phyloP scores from a whole-genome alignment of 1,139 yeast species.

The Blastobotrys raffinosifermentans region DNA sequence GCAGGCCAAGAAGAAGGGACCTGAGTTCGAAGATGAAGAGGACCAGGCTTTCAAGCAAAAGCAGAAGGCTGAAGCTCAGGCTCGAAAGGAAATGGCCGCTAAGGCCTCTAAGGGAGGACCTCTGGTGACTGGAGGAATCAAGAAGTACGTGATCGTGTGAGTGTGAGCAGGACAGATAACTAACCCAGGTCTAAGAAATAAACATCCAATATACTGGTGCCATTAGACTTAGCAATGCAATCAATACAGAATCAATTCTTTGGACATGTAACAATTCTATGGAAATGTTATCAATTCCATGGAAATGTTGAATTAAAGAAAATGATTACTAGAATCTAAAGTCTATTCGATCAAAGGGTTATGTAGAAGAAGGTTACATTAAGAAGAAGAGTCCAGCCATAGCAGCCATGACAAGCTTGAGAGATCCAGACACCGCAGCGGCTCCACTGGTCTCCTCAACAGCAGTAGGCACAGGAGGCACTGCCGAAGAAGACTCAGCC shows the following conservation, averaged over 20 bases:
- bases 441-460: constrained; percentile 11
- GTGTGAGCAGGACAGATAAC: neutral
- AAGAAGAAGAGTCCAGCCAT: constrained; percentile 7
- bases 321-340: neutral
- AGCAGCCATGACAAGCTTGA: constrained; percentile 10
- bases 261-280: neutral
- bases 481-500: constrained; percentile 3
- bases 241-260: neutral
- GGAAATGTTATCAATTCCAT: no score
- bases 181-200: constrained; percentile 10
- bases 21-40: constrained; percentile 74
- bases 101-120: constrained; percentile 90
- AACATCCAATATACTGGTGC: no score
- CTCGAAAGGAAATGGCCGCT: constrained; percentile 83
- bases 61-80: constrained; percentile 92
- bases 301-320: neutral
- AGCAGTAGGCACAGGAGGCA: constrained; percentile 6
- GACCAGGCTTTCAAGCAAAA: constrained; percentile 87
- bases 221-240: no score
- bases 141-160: constrained; percentile 46
- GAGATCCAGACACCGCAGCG: constrained; percentile 9
- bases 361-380: neutral
- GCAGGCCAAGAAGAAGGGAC: constrained; percentile 54
- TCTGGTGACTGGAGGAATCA: constrained; percentile 87
- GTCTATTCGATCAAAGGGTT: constrained; percentile 6